These are phyloP conservation scores for Didymella pomorum DNA, from an alignment of 2,329 filamentous ascomycete species.

Conservation along the genomic window DNA sequence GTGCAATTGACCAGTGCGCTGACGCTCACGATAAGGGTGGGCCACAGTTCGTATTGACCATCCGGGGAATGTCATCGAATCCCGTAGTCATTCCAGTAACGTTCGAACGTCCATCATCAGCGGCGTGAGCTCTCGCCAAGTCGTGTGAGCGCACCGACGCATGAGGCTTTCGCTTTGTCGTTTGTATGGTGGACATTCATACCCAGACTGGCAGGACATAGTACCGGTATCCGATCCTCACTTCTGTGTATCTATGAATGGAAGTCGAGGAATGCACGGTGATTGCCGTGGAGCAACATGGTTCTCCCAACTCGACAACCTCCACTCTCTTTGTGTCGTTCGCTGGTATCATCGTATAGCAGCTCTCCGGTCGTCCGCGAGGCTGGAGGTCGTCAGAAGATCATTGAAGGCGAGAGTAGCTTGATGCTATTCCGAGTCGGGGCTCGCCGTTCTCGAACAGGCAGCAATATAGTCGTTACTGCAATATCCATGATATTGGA, in stretches of 20 bases:
- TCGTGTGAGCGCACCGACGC: constrained; percentile 8
- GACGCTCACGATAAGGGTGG: constrained; percentile 22
- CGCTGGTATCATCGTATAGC: neutral
- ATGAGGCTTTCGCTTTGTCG: constrained; percentile 10
- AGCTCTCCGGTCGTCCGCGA: too few species aligned
- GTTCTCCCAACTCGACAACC: neutral
- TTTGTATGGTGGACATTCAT: constrained; percentile 4
- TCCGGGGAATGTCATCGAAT: constrained; percentile 9
- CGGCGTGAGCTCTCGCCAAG: neutral
- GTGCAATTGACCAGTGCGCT: constrained; percentile 4
- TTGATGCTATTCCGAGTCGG: neutral
- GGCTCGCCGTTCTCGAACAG: neutral
- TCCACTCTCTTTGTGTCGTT: neutral
- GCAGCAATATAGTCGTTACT: neutral
- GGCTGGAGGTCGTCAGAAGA: neutral
- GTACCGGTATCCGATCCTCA: neutral
- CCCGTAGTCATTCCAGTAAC: constrained; percentile 1
- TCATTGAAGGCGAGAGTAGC: neutral
- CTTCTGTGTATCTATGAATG: neutral
- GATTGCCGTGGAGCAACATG: neutral
- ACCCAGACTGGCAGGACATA: constrained; percentile 13
- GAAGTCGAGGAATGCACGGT: neutral
- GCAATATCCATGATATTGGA: too few species aligned
- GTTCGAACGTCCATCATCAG: constrained; percentile 8
- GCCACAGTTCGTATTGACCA: constrained; percentile 7